phyloP scores from a whole-genome alignment of 768 basidiomycete species.

The Chalciporus piperatus region DNA sequence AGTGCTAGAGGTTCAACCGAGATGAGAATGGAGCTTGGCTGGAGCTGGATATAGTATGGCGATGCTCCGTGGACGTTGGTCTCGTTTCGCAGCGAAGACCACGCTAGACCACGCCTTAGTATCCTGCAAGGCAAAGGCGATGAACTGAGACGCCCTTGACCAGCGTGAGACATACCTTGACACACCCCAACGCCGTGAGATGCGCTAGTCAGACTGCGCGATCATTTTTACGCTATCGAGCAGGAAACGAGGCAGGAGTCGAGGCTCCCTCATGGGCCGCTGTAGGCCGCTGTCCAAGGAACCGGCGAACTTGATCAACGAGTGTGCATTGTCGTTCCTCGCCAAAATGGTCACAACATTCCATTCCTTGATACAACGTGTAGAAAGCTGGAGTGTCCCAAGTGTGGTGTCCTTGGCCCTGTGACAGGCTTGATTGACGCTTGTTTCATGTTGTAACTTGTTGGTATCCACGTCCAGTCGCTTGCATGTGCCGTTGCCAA shows the following conservation, averaged over 20 bases:
- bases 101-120: too few species aligned
- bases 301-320: conserved; percentile 1
- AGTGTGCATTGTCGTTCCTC: neutral
- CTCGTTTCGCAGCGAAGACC: neutral
- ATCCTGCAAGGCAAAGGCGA: neutral
- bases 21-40: neutral
- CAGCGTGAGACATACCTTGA: conserved; percentile 6
- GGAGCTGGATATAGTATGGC: too few species aligned
- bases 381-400: too few species aligned
- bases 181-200: conserved; percentile 19
- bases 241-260: conserved; percentile 10
- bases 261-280: conserved; percentile 30
- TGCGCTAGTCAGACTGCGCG: conserved; percentile 13
- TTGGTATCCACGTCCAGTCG: too few species aligned
- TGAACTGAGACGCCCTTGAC: neutral
- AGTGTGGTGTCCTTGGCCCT: too few species aligned
- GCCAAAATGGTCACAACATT: too few species aligned
- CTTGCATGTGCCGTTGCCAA: too few species aligned
- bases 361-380: too few species aligned
- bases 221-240: conserved; percentile 20
- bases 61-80: neutral
- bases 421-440: too few species aligned
- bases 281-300: conserved; percentile 11
- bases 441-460: too few species aligned
- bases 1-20: neutral